A percentile compares a stretch with the other conserved stretches of the same genome.
These are phyloP conservation scores for Yarrowia sp. DNA, from an alignment of 805 yeast genomes.

Conservation along the genomic window DNA sequence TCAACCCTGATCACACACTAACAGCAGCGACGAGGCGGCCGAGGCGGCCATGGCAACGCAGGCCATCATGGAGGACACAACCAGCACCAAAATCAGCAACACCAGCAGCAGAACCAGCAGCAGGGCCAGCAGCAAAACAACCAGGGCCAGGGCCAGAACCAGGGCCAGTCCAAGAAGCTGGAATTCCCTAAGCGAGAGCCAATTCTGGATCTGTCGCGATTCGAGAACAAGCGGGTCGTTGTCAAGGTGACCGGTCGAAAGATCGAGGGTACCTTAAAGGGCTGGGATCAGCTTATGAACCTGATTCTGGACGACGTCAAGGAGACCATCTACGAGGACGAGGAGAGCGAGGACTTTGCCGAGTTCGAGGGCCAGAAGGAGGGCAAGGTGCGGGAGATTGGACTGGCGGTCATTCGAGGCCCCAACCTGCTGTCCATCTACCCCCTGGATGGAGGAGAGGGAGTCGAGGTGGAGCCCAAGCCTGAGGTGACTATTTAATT, in stretches of 20 bases:
- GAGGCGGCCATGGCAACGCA: constrained; percentile 42
- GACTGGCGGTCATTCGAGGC: constrained; percentile 85
- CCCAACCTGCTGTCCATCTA: constrained; percentile 73
- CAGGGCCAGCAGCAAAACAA: constrained; percentile 37
- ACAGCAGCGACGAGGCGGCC: constrained; percentile 40
- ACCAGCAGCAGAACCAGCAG: constrained; percentile 36
- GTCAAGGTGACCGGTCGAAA: constrained; percentile 85
- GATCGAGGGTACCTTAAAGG: constrained; percentile 80
- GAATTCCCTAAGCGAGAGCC: constrained; percentile 92
- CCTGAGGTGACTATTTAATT: constrained; percentile 35
- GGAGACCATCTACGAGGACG: constrained; percentile 57
- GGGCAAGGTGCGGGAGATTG: constrained; percentile 69
- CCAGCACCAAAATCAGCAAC: constrained; percentile 40
- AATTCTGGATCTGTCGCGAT: constrained; percentile 77
- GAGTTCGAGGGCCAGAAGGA: constrained; percentile 64
- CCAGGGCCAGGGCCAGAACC: constrained; percentile 42
- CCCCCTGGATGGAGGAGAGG: constrained; percentile 74
- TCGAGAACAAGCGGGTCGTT: constrained; percentile 72
- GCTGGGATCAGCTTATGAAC: constrained; percentile 96
- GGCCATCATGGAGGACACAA: constrained; percentile 41
- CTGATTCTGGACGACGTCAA: constrained; percentile 66
- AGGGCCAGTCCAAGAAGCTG: constrained; percentile 48
- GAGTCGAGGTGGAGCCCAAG: constrained; percentile 51
- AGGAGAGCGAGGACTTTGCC: constrained; percentile 57
- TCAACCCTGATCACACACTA: not conserved